These are phyloP conservation scores for Chaetoscypha palmicola DNA, from an alignment of 2,329 filamentous ascomycete genomes.

Conservation along the genomic window DNA sequence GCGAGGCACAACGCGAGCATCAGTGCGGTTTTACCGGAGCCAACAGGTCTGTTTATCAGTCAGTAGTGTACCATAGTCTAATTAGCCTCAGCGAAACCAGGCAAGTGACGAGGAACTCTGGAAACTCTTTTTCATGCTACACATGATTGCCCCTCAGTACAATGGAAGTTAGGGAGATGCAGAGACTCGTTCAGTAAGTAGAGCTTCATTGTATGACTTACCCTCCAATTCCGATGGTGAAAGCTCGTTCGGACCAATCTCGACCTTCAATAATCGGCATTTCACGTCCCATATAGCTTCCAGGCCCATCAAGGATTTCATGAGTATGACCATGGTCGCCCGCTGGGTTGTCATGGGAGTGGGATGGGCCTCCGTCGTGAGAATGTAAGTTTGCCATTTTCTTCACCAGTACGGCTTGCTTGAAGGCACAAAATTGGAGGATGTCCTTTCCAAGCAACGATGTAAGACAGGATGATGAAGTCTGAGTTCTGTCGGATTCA, in stretches of 20 bases:
- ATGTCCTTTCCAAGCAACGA: no score
- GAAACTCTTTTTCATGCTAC: no score
- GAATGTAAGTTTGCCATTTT: slow-evolving; percentile 19
- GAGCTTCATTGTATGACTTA: no score
- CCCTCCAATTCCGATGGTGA: slow-evolving; percentile 98
- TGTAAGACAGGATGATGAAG: no score
- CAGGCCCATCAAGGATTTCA: slow-evolving; percentile 89
- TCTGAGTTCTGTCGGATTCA: no score
- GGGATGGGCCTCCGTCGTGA: slow-evolving; percentile 40
- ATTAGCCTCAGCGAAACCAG: no score
- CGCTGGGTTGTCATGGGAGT: slow-evolving; percentile 44
- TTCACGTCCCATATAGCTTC: slow-evolving; percentile 81
- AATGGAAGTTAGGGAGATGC: no score
- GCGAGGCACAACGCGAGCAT: slow-evolving; percentile 90
- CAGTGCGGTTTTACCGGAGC: slow-evolving; percentile 92
- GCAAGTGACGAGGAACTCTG: no score
- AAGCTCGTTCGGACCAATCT: slow-evolving; percentile 81
- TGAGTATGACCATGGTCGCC: slow-evolving; percentile 88
- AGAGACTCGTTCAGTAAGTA: no score
- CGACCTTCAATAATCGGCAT: slow-evolving; percentile 89
- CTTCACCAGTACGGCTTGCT: no score
- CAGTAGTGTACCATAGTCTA: no score
- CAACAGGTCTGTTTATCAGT: slow-evolving; percentile 64
- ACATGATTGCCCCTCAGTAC: slow-evolving; percentile 16
- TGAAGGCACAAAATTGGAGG: no score